These are phyloP conservation scores for Vitis rotundifolia DNA, from an alignment of 164 flowering plant species.

Conservation along the genomic window DNA sequence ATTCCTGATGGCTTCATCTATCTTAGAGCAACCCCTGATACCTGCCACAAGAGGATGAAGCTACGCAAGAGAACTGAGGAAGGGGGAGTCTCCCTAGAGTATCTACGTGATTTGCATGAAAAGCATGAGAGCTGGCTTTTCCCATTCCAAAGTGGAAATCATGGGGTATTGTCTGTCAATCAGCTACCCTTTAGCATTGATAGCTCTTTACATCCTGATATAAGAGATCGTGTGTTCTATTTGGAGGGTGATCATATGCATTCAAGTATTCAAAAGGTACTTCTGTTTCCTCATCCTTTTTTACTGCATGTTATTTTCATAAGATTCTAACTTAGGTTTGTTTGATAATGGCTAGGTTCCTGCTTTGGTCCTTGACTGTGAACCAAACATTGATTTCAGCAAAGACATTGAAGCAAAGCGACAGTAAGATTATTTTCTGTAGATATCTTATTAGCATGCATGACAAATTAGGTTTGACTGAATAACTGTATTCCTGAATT, in stretches of 20 bases:
- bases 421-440: conserved; percentile 52
- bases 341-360: conserved; percentile 67
- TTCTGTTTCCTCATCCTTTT: neutral
- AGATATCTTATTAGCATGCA: neutral
- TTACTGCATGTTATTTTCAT: neutral
- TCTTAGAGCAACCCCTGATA: conserved; percentile 96
- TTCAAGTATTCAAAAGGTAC: conserved; percentile 91
- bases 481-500: neutral
- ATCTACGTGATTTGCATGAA: conserved; percentile 84
- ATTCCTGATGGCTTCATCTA: conserved; percentile 96
- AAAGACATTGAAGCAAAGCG: conserved; percentile 85
- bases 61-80: conserved; percentile 82
- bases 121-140: conserved; percentile 98
- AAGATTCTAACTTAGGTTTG: conserved; percentile 5
- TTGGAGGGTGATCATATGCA: conserved; percentile 96
- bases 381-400: conserved; percentile 93
- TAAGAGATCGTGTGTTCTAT: conserved; percentile 83
- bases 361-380: conserved; percentile 94
- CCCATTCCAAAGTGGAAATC: conserved; percentile 76
- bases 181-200: conserved; percentile 57
- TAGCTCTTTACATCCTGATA: conserved; percentile 72
- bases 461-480: neutral
- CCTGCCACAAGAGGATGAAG: conserved; percentile 90
- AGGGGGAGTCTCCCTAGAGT: conserved; percentile 88
- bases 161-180: conserved; percentile 72